Percentiles rank a stretch among this genome's conserved stretches.
Evolutionary conservation across 2,329 filamentous ascomycete species (phyloP).

Genomic region (Leptographium lundbergii): DNA sequence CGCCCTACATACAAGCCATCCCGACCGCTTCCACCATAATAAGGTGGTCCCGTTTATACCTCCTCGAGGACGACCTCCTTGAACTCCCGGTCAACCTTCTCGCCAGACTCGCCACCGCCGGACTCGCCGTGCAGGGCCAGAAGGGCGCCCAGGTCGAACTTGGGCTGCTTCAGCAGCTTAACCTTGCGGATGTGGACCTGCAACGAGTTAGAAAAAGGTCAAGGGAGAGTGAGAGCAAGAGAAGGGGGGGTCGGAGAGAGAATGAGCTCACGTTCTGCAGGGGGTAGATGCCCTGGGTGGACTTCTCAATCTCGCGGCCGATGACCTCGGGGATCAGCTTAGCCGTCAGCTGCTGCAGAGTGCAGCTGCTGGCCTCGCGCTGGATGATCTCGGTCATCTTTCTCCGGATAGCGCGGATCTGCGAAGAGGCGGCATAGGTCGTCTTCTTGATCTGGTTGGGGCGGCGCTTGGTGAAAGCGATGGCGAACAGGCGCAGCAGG

Average conservation of each 20-base stretch:
- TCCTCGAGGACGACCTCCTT: slow-evolving; percentile 92
- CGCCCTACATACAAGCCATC: not conserved
- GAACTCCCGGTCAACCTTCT: slow-evolving; percentile 99
- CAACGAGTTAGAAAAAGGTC: not conserved
- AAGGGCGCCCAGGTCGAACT: slow-evolving; percentile 96
- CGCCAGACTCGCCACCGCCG: slow-evolving; percentile 85
- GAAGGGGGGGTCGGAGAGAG: too few relatives aligned
- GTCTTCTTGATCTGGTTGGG: slow-evolving; percentile 99
- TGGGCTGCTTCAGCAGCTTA: slow-evolving; percentile 96
- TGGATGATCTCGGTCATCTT: slow-evolving; percentile 99
- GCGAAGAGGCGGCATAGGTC: slow-evolving; percentile 91
- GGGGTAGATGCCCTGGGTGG: slow-evolving; percentile 98
- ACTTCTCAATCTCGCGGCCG: slow-evolving; percentile 99
- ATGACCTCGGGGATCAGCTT: slow-evolving; percentile 99
- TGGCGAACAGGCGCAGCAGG: slow-evolving; percentile 96
- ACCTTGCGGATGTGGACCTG: slow-evolving; percentile 99
- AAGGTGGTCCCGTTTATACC: slow-evolving; percentile 53
- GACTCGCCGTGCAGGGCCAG: slow-evolving; percentile 97
- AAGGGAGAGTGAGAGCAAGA: not conserved
- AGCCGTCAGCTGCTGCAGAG: slow-evolving; percentile 87
- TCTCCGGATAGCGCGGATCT: slow-evolving; percentile 96
- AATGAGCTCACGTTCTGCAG: slow-evolving; percentile 77
- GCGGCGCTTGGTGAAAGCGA: slow-evolving; percentile 98
- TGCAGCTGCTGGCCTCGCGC: slow-evolving; percentile 89
- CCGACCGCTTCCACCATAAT: slow-evolving; percentile 1